Evolutionary conservation across 2,329 filamentous ascomycete species (phyloP), one percentile per base, ranked within the genome.

Genomic region (Coleophoma crateriformis): DNA sequence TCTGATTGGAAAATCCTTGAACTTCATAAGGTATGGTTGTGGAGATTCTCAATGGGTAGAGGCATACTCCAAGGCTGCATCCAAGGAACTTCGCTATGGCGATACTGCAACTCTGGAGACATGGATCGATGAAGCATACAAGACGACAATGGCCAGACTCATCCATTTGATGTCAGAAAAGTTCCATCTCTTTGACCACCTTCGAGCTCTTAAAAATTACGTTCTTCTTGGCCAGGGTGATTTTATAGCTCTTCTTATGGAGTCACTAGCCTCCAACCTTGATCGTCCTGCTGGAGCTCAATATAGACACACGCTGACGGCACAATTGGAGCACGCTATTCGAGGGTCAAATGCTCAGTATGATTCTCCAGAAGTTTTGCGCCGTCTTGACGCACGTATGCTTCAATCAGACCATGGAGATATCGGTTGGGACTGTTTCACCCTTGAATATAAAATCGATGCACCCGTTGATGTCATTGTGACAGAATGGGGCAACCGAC

Each of bases 361-460:
- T 64, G 94, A 99, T 68, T 87, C 87, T 4, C 82, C 89, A 1
- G 95, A 99, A 64, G 91, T 99, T 5, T 80, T 99, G 27, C 84
- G 90, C 5, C 83, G 94, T 11, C 79, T 99, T 3, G 94, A 99
- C 68, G 92, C 94, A n/a, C 88, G 95, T 54, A 97, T 99, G 92
- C 78, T 99, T 38, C 92, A 97, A 70, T 79, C 97, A 6, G 95
- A 88, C 8, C 91, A 96, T 61, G 94, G 94, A 46, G 94, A 99
- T 61, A 97, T 96, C 47, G 94, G 94, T 45, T 99, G 94, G 94
- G 94, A 99, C 64, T 96, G 95, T 64, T 99, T 99, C 70, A 99
- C 94, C 0, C 81, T 99, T 8, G 95, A 99, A 67, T 99, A 99
- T 72, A 96, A 97, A 67, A 94, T 99, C 58, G 91, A 96, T 65